phyloP scores from a whole-genome alignment of 176 grass and related monocot genomes.

The Aegilops bicornis region DNA sequence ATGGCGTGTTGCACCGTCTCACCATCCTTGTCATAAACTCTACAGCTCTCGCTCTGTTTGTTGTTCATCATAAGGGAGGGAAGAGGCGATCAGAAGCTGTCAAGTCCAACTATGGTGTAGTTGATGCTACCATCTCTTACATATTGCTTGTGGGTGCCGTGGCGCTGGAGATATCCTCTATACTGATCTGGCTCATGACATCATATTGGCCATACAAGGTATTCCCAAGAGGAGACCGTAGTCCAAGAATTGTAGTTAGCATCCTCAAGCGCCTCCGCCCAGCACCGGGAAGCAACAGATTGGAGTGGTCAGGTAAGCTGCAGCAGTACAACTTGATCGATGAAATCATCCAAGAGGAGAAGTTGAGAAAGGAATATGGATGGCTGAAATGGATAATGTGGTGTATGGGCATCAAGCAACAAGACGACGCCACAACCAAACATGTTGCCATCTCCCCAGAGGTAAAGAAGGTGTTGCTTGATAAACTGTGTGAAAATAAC shows the following conservation, averaged over 20 bases:
- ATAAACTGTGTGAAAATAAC: background rate
- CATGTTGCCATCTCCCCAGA: background rate
- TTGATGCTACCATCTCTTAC: background rate
- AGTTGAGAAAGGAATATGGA: background rate
- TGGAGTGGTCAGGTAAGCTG: background rate
- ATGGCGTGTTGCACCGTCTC: background rate
- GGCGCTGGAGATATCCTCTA: background rate
- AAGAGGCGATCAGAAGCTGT: background rate
- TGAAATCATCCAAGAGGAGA: too few relatives aligned
- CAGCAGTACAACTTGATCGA: background rate
- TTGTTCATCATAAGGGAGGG: background rate
- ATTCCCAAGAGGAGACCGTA: background rate
- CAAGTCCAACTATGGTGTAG: background rate
- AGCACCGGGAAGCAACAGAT: background rate
- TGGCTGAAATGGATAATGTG: background rate
- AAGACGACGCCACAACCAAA: background rate
- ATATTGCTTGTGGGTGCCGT: background rate
- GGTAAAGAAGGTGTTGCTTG: background rate
- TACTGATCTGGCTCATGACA: background rate
- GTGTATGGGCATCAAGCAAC: background rate
- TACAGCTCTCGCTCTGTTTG: background rate
- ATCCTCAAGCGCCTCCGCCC: background rate
- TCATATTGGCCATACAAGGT: background rate
- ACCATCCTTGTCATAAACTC: background rate
- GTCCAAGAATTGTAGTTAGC: background rate